These are phyloP conservation scores for Cylindrotheca closterium DNA, from an alignment of 108 stramenopile species.

Conservation along the genomic window DNA sequence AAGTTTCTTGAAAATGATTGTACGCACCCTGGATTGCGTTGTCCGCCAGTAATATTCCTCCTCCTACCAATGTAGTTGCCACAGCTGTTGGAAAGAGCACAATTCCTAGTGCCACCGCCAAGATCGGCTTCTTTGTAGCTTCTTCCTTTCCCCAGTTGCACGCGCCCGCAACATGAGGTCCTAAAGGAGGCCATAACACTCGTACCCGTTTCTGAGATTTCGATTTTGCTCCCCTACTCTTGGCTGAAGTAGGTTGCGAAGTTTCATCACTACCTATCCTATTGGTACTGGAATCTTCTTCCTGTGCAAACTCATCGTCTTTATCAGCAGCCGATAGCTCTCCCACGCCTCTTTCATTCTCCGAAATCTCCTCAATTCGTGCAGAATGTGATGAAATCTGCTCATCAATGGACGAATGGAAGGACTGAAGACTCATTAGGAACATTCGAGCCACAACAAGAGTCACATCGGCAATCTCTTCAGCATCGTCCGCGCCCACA, in stretches of 20 bases:
- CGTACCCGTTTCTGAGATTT: constrained; percentile 27
- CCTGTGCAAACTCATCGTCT: constrained; percentile 6
- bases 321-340: neutral
- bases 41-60: constrained; percentile 61
- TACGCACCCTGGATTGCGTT: constrained; percentile 65
- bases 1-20: constrained; percentile 49
- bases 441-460: constrained; percentile 70
- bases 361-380: constrained; percentile 19
- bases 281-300: constrained; percentile 22
- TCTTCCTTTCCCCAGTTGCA: constrained; percentile 47
- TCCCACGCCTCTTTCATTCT: neutral
- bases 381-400: neutral
- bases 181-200: constrained; percentile 79
- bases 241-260: neutral
- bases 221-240: neutral
- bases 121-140: constrained; percentile 52
- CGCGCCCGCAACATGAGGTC: constrained; percentile 52
- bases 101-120: constrained; percentile 64
- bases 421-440: constrained; percentile 53
- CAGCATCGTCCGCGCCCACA: constrained; percentile 65
- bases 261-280: neutral
- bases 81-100: constrained; percentile 74
- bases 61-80: constrained; percentile 56
- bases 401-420: constrained; percentile 28
- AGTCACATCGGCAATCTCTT: constrained; percentile 84